phyloP scores from a whole-genome alignment of 2,329 filamentous ascomycete genomes.

The Ceratocystis destructans region DNA sequence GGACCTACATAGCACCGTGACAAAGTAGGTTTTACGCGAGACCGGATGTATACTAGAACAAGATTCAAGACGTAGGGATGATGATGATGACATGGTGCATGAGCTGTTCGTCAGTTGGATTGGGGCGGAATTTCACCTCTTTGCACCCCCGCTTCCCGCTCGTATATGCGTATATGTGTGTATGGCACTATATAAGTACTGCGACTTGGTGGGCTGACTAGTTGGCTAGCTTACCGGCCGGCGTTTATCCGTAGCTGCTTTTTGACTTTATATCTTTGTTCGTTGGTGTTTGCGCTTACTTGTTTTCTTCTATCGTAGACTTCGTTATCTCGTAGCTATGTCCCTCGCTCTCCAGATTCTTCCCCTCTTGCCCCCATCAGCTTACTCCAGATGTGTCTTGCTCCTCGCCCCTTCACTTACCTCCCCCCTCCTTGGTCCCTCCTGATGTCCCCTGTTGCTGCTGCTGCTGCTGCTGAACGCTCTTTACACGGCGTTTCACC shows the following conservation, averaged over 20 bases:
- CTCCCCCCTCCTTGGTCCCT: not conserved
- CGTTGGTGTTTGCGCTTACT: not conserved
- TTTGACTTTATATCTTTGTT: not conserved
- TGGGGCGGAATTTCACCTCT: no score
- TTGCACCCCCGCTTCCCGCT: no score
- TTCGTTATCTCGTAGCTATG: not conserved
- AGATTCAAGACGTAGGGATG: not conserved
- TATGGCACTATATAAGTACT: no score
- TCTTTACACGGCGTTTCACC: slow-evolving; percentile 47
- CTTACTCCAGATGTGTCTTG: not conserved
- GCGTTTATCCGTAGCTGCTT: not conserved
- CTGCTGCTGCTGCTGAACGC: slow-evolving; percentile 22
- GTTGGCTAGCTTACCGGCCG: no score
- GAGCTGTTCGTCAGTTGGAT: no score
- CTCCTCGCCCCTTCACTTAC: not conserved
- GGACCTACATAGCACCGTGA: not conserved
- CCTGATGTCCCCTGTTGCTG: slow-evolving; percentile 9
- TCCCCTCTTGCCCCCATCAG: not conserved
- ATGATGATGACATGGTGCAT: no score
- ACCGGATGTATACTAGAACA: not conserved
- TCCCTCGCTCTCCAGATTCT: not conserved
- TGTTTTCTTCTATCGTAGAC: not conserved
- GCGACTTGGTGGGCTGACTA: no score
- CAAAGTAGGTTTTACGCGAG: not conserved
- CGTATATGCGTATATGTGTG: no score